Percentiles rank a stretch among this genome's conserved stretches.
These are phyloP conservation scores for Brassica carinata DNA, from an alignment of 345 rosid genomes.

Conservation along the genomic window DNA sequence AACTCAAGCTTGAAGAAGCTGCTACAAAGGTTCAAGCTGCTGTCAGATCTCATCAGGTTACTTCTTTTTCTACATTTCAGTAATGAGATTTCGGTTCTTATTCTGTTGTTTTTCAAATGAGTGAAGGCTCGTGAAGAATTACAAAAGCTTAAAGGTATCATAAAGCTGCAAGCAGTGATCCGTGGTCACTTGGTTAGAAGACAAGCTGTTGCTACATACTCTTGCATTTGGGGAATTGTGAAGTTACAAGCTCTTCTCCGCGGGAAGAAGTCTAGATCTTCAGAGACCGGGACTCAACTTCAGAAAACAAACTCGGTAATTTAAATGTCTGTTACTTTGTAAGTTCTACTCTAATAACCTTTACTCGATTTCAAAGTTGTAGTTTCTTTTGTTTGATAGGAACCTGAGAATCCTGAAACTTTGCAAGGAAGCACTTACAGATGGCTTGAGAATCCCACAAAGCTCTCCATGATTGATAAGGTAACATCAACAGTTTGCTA, in stretches of 20 bases:
- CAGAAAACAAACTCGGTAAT: constrained; percentile 37
- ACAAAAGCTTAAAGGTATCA: constrained; percentile 55
- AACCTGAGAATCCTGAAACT: constrained; percentile 35
- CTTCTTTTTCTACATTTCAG: constrained; percentile 8
- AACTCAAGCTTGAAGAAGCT: constrained; percentile 56
- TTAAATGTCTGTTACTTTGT: not conserved
- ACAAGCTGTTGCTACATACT: constrained; percentile 79
- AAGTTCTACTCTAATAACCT: not conserved
- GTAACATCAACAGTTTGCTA: constrained; percentile 33
- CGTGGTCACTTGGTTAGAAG: constrained; percentile 86
- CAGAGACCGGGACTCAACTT: constrained; percentile 41
- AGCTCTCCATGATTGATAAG: constrained; percentile 58
- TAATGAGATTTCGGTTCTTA: not conserved
- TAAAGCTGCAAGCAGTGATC: constrained; percentile 70
- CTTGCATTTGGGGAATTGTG: constrained; percentile 60
- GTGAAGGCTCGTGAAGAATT: constrained; percentile 67
- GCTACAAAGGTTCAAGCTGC: constrained; percentile 71
- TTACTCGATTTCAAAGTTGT: not conserved
- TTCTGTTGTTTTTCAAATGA: not conserved
- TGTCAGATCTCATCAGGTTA: constrained; percentile 73
- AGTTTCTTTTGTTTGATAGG: constrained; percentile 43
- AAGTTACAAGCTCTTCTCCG: constrained; percentile 71
- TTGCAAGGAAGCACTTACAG: constrained; percentile 34
- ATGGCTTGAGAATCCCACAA: constrained; percentile 46
- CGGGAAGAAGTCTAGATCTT: constrained; percentile 54